Percentiles rank a stretch among this genome's conserved stretches.
Evolutionary conservation across 192 early-diverging fungal species (phyloP).

Genomic region (Rhizoclosmatium sp.): DNA sequence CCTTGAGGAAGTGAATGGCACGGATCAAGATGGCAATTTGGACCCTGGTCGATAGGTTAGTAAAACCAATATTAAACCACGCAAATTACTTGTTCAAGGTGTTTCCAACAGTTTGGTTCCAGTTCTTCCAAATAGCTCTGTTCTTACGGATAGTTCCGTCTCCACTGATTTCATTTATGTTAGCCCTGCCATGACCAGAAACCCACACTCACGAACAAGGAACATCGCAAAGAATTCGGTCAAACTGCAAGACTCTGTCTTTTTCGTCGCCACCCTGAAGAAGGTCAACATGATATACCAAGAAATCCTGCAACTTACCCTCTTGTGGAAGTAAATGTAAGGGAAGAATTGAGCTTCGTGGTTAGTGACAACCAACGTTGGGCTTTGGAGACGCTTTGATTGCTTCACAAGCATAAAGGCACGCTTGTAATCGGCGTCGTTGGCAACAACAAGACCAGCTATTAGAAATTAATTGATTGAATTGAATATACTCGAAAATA

Average conservation of each 20-base stretch:
- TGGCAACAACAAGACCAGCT: constrained; percentile 93
- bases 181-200: neutral
- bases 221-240: constrained; percentile 96
- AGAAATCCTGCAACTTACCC: constrained; percentile 2
- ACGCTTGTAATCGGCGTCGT: constrained; percentile 92
- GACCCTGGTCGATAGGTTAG: constrained; percentile 42
- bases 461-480: neutral
- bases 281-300: neutral
- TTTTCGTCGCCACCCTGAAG: constrained; percentile 34
- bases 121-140: constrained; percentile 87
- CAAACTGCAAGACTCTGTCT: constrained; percentile 78
- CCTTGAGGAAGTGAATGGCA: constrained; percentile 85
- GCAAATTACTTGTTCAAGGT: constrained; percentile 70
- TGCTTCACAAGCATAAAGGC: constrained; percentile 96
- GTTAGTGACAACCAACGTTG: constrained; percentile 93
- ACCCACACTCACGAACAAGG: constrained; percentile 68
- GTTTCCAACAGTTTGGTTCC: constrained; percentile 78
- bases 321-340: constrained; percentile 60
- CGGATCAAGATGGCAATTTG: constrained; percentile 91
- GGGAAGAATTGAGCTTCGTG: constrained; percentile 94
- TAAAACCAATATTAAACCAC: neutral
- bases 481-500: neutral
- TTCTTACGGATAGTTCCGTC: constrained; percentile 99
- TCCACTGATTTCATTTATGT: constrained; percentile 61
- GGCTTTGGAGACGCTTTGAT: constrained; percentile 91